Evolutionary conservation across 208 protist species (phyloP).

Genomic region (Lotmaria passim): DNA sequence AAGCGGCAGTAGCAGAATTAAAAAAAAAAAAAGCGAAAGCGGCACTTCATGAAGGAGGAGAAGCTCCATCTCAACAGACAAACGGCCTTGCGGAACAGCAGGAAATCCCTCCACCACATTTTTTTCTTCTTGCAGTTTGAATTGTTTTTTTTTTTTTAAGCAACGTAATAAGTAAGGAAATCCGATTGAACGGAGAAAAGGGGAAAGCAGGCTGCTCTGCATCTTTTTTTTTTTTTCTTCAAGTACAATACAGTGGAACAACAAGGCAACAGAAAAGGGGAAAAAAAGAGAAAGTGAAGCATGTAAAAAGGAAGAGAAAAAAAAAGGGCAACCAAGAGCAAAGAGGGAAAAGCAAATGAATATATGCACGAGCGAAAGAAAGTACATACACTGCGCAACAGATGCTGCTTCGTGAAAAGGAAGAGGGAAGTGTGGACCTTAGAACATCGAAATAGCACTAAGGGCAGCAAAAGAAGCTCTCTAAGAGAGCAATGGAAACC

Average conservation of each 20-base stretch:
- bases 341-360: not conserved
- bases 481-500: conserved; percentile 1
- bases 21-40: too few relatives aligned
- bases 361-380: too few relatives aligned
- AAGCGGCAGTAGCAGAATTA: too few relatives aligned
- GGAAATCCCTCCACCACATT: too few relatives aligned
- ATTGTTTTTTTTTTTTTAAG: too few relatives aligned
- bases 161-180: too few relatives aligned
- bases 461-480: not conserved
- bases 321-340: not conserved
- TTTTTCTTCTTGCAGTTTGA: too few relatives aligned
- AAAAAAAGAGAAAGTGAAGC: not conserved
- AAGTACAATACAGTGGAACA: not conserved
- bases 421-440: too few relatives aligned
- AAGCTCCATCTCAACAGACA: too few relatives aligned
- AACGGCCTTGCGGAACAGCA: too few relatives aligned
- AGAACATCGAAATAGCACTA: not conserved
- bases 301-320: not conserved
- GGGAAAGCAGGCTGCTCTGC: not conserved
- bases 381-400: not conserved
- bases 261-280: too few relatives aligned
- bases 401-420: not conserved
- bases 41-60: too few relatives aligned
- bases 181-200: not conserved
- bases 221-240: not conserved